Evolutionary conservation across 139 green algal genomes (phyloP).

Genomic region (Chlorella vulgaris): DNA sequence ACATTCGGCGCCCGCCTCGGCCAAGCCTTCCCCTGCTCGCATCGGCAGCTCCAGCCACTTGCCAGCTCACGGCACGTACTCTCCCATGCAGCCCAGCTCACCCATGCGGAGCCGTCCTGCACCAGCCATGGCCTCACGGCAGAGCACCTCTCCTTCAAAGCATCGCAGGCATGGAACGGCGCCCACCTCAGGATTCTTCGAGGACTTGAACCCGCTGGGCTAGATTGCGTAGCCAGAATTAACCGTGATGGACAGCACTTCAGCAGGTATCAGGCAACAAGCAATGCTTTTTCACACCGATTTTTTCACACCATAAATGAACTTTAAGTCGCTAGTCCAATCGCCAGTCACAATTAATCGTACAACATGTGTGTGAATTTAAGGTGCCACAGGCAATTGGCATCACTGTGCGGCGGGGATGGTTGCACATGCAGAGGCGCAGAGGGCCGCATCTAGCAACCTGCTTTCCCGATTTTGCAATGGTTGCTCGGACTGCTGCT

Average conservation of each 20-base stretch:
- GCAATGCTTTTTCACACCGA: too few species aligned
- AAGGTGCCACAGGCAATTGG: too few species aligned
- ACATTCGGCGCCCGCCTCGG: background rate
- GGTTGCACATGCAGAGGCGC: too few species aligned
- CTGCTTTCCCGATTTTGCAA: background rate
- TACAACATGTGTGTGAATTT: too few species aligned
- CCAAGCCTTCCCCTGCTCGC: background rate
- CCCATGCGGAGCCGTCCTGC: background rate
- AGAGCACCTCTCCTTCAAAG: background rate
- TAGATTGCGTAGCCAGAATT: background rate
- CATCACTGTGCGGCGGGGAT: too few species aligned
- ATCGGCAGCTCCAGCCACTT: background rate
- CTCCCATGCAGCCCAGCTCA: constrained; percentile 2
- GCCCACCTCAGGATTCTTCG: constrained; percentile 9
- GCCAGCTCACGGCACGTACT: background rate
- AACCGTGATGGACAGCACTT: background rate
- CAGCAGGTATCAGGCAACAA: background rate
- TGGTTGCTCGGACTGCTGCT: background rate
- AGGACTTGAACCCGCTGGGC: constrained; percentile 15
- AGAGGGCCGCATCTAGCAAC: too few species aligned
- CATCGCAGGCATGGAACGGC: constrained; percentile 7
- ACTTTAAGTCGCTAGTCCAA: too few species aligned
- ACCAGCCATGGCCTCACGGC: background rate
- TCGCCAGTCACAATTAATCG: too few species aligned
- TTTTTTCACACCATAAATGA: too few species aligned